A percentile compares a stretch with the other conserved stretches of the same genome.
Evolutionary conservation across 371 early-diverging fungal species (phyloP).

Genomic region (Saksenaea vasiformis): DNA sequence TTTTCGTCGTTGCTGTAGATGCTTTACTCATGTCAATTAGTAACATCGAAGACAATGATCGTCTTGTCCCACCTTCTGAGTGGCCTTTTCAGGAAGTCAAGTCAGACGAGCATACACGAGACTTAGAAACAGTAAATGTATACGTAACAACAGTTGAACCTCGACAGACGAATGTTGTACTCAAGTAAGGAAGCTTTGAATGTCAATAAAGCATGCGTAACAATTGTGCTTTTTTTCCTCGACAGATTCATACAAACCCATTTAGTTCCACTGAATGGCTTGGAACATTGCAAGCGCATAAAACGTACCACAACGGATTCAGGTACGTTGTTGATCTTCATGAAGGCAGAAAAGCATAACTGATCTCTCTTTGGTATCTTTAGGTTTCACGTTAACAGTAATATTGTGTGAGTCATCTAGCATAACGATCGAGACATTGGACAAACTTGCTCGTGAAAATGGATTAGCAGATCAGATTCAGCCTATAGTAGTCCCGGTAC

Average conservation of each 20-base stretch:
- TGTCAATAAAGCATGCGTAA: neutral
- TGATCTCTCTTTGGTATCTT: neutral
- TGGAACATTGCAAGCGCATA: slow-evolving; percentile 52
- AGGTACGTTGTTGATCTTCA: slow-evolving; percentile 5
- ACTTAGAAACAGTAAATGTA: slow-evolving; percentile 36
- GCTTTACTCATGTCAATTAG: neutral
- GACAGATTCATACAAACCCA: slow-evolving; percentile 46
- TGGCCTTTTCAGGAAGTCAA: slow-evolving; percentile 50
- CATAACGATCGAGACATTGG: slow-evolving; percentile 16
- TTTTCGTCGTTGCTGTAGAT: no score
- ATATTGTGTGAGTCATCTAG: slow-evolving; percentile 30
- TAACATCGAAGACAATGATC: neutral
- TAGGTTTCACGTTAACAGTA: slow-evolving; percentile 27
- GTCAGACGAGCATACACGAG: slow-evolving; percentile 41
- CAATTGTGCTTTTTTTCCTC: neutral
- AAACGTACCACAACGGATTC: slow-evolving; percentile 22
- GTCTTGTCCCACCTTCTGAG: slow-evolving; percentile 26
- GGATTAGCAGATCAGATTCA: slow-evolving; percentile 11
- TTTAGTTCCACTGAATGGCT: slow-evolving; percentile 32
- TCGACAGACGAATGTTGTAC: slow-evolving; percentile 31
- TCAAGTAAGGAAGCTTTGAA: slow-evolving; percentile 34
- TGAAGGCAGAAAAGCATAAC: neutral
- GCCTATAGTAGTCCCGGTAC: slow-evolving; percentile 34
- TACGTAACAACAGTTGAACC: slow-evolving; percentile 48
- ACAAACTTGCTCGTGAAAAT: slow-evolving; percentile 16